Evolutionary conservation across 345 rosid genomes (phyloP), one percentile per base, ranked within the genome.

Genomic region (Arabis hirsuta): DNA sequence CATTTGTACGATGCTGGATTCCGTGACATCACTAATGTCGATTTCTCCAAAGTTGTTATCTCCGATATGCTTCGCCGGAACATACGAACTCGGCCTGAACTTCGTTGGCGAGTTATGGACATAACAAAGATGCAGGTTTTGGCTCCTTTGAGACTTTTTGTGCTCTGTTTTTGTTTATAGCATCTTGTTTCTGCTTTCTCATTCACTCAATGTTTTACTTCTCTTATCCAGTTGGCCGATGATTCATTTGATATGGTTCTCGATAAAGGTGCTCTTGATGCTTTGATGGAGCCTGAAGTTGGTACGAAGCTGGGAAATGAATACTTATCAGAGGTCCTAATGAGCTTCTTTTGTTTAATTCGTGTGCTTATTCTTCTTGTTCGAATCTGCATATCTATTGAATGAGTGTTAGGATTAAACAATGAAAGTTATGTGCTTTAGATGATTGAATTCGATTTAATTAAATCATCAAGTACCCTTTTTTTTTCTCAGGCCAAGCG

Each of bases 221-320:
- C 3, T 42, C 44, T 77, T n/a, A 48, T 6, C 47, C 83, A 91
- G 98, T 84, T 89, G 46, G 56, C 38, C 1, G 93, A 88, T 41
- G 86, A 71, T 6, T 74, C 76, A 2, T 94, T 89, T 67, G 84
- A 91, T 79, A 76, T 53, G 76, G 83, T 94, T 65, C 81, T 94
- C 12, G 98, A 94, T 81, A 91, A 94, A 82, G 98, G 98, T 73
- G 98, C 95, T 67, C 77, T 94, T 80, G 98, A 94, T 88, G 98
- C 98, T 78, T 80, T 94, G 59, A 91, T 94, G 98, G 98, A 94
- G 84, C 97, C 96, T 8, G 83, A 84, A 76, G 85, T 81, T 22
- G 98, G 98, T 20, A 70, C 86, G 3, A 86, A 81, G 73, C 83
- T 91, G 11, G 98, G 97, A 41, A 79, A 46, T 50, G 83, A 84